Base-by-base conservation (phyloP, 306 rosid species). In the Erythrophleum fordii region DNA sequence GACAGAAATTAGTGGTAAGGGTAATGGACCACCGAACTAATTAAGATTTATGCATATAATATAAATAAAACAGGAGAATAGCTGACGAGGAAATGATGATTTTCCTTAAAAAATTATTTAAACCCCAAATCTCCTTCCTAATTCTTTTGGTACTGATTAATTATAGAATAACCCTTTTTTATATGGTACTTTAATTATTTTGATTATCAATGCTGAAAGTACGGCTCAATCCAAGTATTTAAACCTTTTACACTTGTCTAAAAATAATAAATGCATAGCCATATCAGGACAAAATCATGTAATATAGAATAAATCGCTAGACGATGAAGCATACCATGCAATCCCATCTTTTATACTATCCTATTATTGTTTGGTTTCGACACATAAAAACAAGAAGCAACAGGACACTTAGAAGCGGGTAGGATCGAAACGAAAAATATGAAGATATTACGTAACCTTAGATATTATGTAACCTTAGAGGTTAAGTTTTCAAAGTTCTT, bases 401-500 rank as follows among this genome's bases (percentile, higher is more conserved):
- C 22, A 10, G 18, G 65, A 4, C 34, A 10, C 49, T 71, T 26
- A 26, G 34, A 73, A 75, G 58, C 2, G 29, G 71, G 34, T 25
- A 11, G 45, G n/a, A 16, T 45, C 3, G 28, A 76, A 45, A 76
- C 3, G 11, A 64, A 51, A 59, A 49, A 65, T 75, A 42, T 26
- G 58, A 29, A 55, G 61, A 6, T 17, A 61, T 72, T 55, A 20
- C 0, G 26, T 20, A 77, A 48, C 52, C 81, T 77, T 77, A 65
- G 53, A 26, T n/a, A 52, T 73, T 64, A 20, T 1, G 26, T 20
- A 77, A 48, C 52, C 81, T 77, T 77, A 65, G 53, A 26, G 41
- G 53, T 51, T 77, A 77, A 65, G 74, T 48, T 77, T 64, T 46
- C 71, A 28, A 69, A 56, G 29, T 35, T 77, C 39, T 37, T 39